phyloP scores from a whole-genome alignment of 2,329 filamentous ascomycete genomes.

The Aurifilum marmelostoma region DNA sequence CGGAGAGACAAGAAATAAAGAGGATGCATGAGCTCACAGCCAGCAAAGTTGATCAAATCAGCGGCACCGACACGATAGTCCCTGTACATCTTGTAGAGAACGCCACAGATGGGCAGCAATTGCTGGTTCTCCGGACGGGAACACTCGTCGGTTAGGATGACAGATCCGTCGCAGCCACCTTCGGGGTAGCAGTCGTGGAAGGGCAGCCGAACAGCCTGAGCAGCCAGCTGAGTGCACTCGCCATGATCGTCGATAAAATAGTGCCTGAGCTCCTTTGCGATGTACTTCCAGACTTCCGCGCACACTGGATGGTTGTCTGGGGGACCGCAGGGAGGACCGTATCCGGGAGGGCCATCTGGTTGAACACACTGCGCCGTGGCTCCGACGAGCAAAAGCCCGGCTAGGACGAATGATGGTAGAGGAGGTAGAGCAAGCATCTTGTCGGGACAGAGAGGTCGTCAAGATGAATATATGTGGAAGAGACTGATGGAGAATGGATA shows the following conservation, averaged over 20 bases:
- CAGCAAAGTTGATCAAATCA: slow-evolving; percentile 28
- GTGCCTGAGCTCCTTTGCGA: slow-evolving; percentile 21
- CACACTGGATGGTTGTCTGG: not conserved
- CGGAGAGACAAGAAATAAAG: too few relatives aligned
- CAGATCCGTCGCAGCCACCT: slow-evolving; percentile 28
- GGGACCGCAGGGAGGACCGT: not conserved
- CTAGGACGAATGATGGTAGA: not conserved
- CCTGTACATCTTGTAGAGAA: slow-evolving; percentile 9
- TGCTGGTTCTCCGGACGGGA: slow-evolving; percentile 17
- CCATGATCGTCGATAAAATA: slow-evolving; percentile 21
- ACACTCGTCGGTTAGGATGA: slow-evolving; percentile 25
- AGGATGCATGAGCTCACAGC: slow-evolving; percentile 16
- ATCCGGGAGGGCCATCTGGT: not conserved
- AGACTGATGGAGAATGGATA: not conserved
- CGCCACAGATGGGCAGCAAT: slow-evolving; percentile 18
- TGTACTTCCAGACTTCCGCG: slow-evolving; percentile 16
- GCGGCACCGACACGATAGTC: slow-evolving; percentile 19
- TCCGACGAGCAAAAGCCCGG: slow-evolving; percentile 15
- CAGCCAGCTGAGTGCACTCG: slow-evolving; percentile 17
- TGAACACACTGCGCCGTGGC: not conserved
- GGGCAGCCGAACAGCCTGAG: slow-evolving; percentile 25
- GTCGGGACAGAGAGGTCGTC: not conserved
- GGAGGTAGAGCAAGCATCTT: not conserved
- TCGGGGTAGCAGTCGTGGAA: slow-evolving; percentile 28
- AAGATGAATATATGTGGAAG: too few relatives aligned